Evolutionary conservation across 345 rosid species (phyloP), one percentile per base, ranked within the genome.

Genomic region (Geranium rotundifolium): DNA sequence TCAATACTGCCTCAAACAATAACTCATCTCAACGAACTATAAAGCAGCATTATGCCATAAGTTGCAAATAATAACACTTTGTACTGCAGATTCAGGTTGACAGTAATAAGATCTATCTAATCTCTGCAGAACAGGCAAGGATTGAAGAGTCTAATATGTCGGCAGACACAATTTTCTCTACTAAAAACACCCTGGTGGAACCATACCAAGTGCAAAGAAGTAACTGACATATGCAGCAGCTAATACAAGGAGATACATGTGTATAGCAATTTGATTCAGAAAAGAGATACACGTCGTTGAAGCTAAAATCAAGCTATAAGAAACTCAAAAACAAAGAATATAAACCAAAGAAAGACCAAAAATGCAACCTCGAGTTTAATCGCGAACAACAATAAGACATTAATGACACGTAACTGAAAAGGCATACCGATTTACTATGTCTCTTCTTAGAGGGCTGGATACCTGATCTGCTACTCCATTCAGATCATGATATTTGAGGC

Each of bases 361-460:
- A 46, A 46, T 46, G 52, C 14, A 46, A 4, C 52, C 16, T 9
- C 3, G 13, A 12, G 15, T 46, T 3, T 46, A 46, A 46, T 46
- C 15, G 52, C 10, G 52, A 9, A 34, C 15, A 46, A 46, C 52
- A 46, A 46, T 0, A 4, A 46, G 52, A 3, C 14, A 14, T 14
- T 3, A 55, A 1, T 55, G 57, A 16, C 19, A 55, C 20, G 4
- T 17, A 55, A 55, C 17, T 55, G 19, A 55, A 16, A 55, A 55
- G 4, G 57, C 57, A 55, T 55, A 55, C 57, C 57, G 20, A 9
- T 55, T 55, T 17, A 18, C 19, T 17, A 55, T 19, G 14, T 55
- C 57, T 55, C 57, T 55, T 55, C 57, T 55, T 55, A 55, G 4
- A 17, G 57, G 57, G 20, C 57, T 55, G 20, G 57, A 55, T 4